Evolutionary conservation across 352 stramenopile genomes (phyloP), one percentile per base, ranked within the genome.

Genomic region (Albugo candida): DNA sequence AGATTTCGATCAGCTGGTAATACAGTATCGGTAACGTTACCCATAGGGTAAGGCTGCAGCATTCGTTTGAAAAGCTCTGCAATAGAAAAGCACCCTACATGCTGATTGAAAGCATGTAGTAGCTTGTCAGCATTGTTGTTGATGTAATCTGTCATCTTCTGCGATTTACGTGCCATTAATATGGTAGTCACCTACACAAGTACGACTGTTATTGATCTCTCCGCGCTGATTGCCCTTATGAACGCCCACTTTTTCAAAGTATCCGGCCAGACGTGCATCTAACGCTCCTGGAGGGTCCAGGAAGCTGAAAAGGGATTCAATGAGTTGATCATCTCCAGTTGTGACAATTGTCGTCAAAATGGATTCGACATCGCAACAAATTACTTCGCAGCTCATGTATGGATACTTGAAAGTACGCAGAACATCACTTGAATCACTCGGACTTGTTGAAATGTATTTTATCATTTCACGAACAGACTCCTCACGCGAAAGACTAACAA

Each of bases 341-440:
- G 50, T 65, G 10, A 94, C 74, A 12, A 98, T 48, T 14, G 86
- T 83, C 55, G 96, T 80, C 5, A 95, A 83, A 51, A 97, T 95
- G 45, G 72, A 79, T 41, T 81, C 70, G 41, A 97, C 93, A 59
- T 98, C 93, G 55, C 88, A 98, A 67, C 91, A 97, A 47, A 98
- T 83, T 41, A 97, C 85, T 63, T 98, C 93, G 60, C 92, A 98
- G 39, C 88, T 73, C 92, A 98, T 97, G 78, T 97, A 98, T 18
- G 93, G 92, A 64, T 95, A 98, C 67, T 88, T 92, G 53, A 88
- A 63, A 31, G 69, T 60, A 42, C 72, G 70, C 48, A 88, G 21
- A 48, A 83, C 75, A 46, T 79, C 59, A 8, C 60, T 51, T 31
- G 56, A 43, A 46, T 80, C 60, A 40, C 77, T 64, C 1, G 76